Evolutionary conservation across 768 basidiomycete genomes (phyloP).

Genomic region (Tephrocybe sp.): DNA sequence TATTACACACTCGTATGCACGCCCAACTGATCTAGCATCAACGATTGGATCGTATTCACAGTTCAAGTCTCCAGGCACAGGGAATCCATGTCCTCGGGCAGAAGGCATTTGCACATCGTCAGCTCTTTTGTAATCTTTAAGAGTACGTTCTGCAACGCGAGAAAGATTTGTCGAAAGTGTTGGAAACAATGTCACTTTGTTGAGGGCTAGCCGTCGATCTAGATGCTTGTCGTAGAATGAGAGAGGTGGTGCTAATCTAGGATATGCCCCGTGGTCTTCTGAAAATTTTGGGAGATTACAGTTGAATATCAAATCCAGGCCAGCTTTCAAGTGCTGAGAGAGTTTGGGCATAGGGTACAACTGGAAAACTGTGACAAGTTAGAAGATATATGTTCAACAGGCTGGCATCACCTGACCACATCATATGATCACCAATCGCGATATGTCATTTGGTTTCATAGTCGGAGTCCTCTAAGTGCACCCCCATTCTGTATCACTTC

Average conservation of each 20-base stretch:
- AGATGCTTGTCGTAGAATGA: conserved; percentile 12
- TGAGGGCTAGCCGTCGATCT: conserved; percentile 4
- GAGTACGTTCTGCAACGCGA: neutral
- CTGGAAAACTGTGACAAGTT: too few relatives aligned
- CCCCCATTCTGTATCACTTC: too few relatives aligned
- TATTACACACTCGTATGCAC: neutral
- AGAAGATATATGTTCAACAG: too few relatives aligned
- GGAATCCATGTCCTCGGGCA: neutral
- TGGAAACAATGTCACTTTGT: neutral
- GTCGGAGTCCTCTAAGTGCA: too few relatives aligned
- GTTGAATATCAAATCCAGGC: too few relatives aligned
- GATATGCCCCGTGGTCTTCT: neutral
- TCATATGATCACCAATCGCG: too few relatives aligned
- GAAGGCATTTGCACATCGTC: neutral
- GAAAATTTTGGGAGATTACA: too few relatives aligned
- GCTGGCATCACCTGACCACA: too few relatives aligned
- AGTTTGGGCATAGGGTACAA: too few relatives aligned
- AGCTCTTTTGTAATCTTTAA: neutral
- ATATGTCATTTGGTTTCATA: too few relatives aligned
- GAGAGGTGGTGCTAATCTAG: neutral
- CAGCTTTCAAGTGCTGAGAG: too few relatives aligned
- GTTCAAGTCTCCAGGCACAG: neutral
- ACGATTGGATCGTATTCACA: neutral
- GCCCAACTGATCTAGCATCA: conserved; percentile 6
- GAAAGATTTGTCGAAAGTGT: neutral